A percentile compares a stretch with the other conserved stretches of the same genome.
These are phyloP conservation scores for Gastrolobium villosum DNA, from an alignment of 306 rosid genomes.

Conservation along the genomic window DNA sequence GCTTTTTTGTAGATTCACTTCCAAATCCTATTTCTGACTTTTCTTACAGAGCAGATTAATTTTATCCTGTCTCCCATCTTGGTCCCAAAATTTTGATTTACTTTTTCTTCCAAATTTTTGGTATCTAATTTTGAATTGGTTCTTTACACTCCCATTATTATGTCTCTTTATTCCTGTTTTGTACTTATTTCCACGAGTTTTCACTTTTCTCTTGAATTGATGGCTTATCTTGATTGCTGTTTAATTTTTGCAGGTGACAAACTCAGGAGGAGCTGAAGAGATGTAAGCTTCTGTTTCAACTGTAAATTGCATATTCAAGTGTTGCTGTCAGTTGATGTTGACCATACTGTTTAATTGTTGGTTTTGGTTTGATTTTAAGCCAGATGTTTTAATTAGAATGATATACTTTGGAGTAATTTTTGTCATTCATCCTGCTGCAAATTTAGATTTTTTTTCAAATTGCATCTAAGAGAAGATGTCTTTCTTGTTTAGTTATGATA, in stretches of 20 bases:
- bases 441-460: neutral
- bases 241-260: conserved; percentile 63
- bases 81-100: conserved; percentile 22
- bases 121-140: conserved; percentile 14
- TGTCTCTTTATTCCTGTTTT: conserved; percentile 20
- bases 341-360: conserved; percentile 1
- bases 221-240: conserved; percentile 45
- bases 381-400: conserved; percentile 24
- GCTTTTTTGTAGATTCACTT: neutral
- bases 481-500: neutral
- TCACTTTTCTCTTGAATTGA: conserved; percentile 36
- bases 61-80: conserved; percentile 1
- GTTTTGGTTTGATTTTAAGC: conserved; percentile 17
- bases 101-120: conserved; percentile 16
- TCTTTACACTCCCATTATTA: neutral
- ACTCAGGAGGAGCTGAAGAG: conserved; percentile 61
- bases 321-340: conserved; percentile 31
- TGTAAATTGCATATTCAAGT: conserved; percentile 23
- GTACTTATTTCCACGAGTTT: conserved; percentile 22
- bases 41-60: neutral
- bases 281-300: conserved; percentile 63
- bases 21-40: neutral
- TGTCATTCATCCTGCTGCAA: conserved; percentile 23
- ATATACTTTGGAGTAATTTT: conserved; percentile 6
- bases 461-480: neutral